Evolutionary conservation across 75 land plant species (phyloP).

Genomic region (Sequoia sempervirens): DNA sequence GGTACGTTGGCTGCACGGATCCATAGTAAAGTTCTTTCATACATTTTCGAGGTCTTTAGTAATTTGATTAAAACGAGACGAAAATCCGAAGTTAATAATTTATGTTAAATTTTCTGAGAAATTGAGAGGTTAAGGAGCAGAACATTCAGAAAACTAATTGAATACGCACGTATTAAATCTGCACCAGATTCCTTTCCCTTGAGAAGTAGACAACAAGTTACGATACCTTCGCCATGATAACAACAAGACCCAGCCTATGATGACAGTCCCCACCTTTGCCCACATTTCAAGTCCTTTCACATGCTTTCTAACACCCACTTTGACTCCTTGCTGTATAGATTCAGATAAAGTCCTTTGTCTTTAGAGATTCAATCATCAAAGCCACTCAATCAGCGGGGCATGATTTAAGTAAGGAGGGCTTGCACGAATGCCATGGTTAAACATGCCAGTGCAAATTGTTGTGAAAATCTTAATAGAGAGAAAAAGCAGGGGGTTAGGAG

Average conservation of each 20-base stretch:
- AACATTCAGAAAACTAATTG: background rate
- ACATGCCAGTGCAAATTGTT: background rate
- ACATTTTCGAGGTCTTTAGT: no score
- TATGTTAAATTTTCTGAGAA: background rate
- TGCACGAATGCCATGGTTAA: background rate
- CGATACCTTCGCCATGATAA: background rate
- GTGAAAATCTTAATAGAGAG: background rate
- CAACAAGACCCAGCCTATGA: background rate
- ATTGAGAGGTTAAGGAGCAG: background rate
- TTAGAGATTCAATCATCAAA: background rate
- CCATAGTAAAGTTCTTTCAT: no score
- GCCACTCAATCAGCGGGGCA: background rate
- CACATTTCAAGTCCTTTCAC: background rate
- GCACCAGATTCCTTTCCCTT: background rate
- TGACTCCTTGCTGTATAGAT: background rate
- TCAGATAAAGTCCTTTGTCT: constrained; percentile 1
- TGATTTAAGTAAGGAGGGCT: background rate
- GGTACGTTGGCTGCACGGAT: no score
- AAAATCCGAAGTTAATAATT: no score
- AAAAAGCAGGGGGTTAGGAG: background rate
- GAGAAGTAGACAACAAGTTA: background rate
- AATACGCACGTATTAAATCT: background rate
- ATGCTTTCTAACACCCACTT: background rate
- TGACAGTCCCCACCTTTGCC: background rate
- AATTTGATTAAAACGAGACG: background rate